Base-by-base conservation (phyloP, 768 basidiomycete species). In the Tulasnella calospora region DNA sequence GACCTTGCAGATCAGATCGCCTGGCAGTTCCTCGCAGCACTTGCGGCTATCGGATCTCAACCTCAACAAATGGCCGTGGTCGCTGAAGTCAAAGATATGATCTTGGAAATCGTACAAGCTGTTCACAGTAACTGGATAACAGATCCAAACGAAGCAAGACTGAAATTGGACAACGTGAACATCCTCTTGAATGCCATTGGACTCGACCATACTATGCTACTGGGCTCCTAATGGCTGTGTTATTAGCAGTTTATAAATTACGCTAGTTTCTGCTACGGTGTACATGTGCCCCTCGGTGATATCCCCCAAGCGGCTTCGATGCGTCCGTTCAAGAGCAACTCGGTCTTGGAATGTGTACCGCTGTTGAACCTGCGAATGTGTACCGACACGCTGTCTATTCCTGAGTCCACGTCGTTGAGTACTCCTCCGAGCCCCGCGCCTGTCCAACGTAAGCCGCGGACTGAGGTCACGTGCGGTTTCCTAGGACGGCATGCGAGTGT, bases 51-150 rank as follows among this genome's bases (percentile, higher is more conserved):
- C 81, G 93, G 86, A 79, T 84, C 95, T 17, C 87, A 90, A 61
- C 92, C 95, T 81, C 95, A 99, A 84, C 97, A 99, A 83, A 93
- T 94, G 80, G 86, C 90, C 69, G 88, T 99, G 71, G 96, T 99
- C 44, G 89, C 90, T 27, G 87, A 91, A 38, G 86, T 98, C 69
- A 91, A 96, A 78, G 97, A 98, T 83, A 96, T 98, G 86, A 92
- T 99, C 55, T 87, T 99, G 70, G 95, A 96, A 82, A 95, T 93
- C 81, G 94, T 98, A 41, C 85, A 91, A 81, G 90, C 89, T 74
- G 92, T 91, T 40, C 91, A 91, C 82, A 92, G 93, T 82, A 90
- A 92, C 73, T 91, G 91, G 89, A 87, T 89, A 71, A 84, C 87
- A 72, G 89, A 91, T 80, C 92, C 94, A 84, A 91, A 92, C 76